Evolutionary conservation across 2,329 filamentous ascomycete genomes (phyloP), one percentile per base, ranked within the genome.

Genomic region (Cladosporium colombiae): DNA sequence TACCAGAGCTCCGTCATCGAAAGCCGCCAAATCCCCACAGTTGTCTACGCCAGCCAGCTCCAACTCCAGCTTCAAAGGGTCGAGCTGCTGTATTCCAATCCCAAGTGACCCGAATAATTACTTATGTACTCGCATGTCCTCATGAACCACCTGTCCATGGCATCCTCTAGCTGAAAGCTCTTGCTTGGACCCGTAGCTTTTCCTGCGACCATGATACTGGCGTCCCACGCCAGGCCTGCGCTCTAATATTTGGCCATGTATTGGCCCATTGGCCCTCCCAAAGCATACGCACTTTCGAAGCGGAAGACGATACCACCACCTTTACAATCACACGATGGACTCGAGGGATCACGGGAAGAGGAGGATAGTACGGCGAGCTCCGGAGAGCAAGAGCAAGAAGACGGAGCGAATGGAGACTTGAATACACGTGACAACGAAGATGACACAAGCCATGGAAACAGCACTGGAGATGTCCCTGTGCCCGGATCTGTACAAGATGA

Each of bases 221-320:
- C 13, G 16, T 44, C 25, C 25, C 2, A 29, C 49, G 23, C 25
- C 31, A 56, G 60, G 50, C 60, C 50, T 44, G 23, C 60, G 60
- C 49, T 55, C 40, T 63, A 44, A 33, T 31, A 27, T 11, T 46
- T 56, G 69, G 74, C 73, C 84, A 96, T 95, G 92, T 96, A 96
- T 85, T 96, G 92, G 92, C 92, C 92, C 75, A 87, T 93, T 78
- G 91, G 91, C 78, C 91, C 91, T 77, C 91, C 92, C 76, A 88
- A 89, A 78, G 88, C 93, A 78, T 94, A 92, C 82, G 89, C 91
- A 75, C 90, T 90, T 73, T 91, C 85, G 81, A 91, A 87, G 80
- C 86, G 85, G 75, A 78, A 82, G 64, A 78, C 80, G 65, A 78
- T 83, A 70, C 83, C 81, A 68, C 76, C 83, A 65, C 80, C 84